Percentiles rank a stretch among this genome's conserved stretches.
Conservation (phyloP, 805 yeast genomes). For the Barnettozyma populi region DNA sequence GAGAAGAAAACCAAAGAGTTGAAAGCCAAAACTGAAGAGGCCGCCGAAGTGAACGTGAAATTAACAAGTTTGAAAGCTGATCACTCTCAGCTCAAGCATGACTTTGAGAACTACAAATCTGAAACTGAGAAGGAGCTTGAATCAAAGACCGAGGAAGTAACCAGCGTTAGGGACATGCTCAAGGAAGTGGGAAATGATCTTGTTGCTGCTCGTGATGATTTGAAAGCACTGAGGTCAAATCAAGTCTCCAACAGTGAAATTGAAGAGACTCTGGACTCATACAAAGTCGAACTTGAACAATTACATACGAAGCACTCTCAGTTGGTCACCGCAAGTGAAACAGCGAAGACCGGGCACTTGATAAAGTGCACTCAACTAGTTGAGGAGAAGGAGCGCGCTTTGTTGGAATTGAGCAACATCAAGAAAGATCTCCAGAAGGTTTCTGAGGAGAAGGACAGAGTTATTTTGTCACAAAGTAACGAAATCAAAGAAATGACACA, state of each 20-base stretch:
- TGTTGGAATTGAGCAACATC: conserved; percentile 20
- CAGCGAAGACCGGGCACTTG: background rate
- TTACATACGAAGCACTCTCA: conserved; percentile 17
- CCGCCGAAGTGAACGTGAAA: background rate
- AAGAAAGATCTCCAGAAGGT: conserved; percentile 11
- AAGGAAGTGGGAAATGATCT: conserved; percentile 73
- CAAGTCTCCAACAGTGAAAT: conserved; percentile 1
- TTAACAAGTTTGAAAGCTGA: conserved; percentile 1
- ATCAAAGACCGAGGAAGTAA: conserved; percentile 56
- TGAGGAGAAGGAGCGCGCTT: background rate
- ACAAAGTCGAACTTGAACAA: conserved; percentile 23
- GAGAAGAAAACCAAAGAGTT: background rate
- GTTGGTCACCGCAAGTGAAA: background rate
- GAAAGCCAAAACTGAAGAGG: background rate
- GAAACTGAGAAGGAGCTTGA: conserved; percentile 27
- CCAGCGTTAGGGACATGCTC: conserved; percentile 68
- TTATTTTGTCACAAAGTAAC: background rate
- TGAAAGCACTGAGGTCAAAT: conserved; percentile 34
- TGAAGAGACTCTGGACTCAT: conserved; percentile 16
- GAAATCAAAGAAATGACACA: conserved; percentile 3
- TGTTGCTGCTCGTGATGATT: conserved; percentile 59
- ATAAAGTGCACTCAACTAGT: background rate
- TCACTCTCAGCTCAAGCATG: background rate
- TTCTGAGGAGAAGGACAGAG: background rate
- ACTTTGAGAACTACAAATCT: conserved; percentile 14